These are phyloP conservation scores for Coemansia sp. DNA, from an alignment of 192 early-diverging fungal genomes.

Conservation along the genomic window DNA sequence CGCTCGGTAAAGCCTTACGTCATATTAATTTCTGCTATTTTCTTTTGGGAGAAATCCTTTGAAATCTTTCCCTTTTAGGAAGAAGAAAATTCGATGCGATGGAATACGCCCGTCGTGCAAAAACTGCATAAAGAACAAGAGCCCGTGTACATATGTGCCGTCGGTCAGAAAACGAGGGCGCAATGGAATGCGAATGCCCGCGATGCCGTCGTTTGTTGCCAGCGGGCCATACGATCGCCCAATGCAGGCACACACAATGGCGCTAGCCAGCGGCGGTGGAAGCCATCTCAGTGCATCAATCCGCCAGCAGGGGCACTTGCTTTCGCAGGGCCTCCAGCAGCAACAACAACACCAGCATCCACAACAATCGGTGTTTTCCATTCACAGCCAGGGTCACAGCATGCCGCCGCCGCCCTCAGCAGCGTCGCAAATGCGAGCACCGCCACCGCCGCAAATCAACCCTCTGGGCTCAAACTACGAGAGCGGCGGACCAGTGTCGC, in stretches of 20 bases:
- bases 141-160: conserved; percentile 40
- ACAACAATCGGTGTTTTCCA: conserved; percentile 12
- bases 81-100: conserved; percentile 56
- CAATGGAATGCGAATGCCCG: conserved; percentile 29
- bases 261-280: conserved; percentile 16
- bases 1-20: conserved; percentile 2
- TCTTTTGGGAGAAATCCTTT: not conserved
- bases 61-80: conserved; percentile 12
- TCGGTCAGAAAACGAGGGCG: conserved; percentile 50
- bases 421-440: conserved; percentile 10
- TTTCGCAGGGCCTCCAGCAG: conserved; percentile 16
- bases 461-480: conserved; percentile 31
- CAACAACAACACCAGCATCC: not conserved
- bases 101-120: conserved; percentile 55
- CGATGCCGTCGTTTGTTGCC: conserved; percentile 21
- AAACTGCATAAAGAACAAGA: conserved; percentile 48
- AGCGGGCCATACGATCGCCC: conserved; percentile 31
- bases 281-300: conserved; percentile 1
- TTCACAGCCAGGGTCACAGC: not conserved
- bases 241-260: conserved; percentile 14
- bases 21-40: not conserved
- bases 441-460: conserved; percentile 37
- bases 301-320: conserved; percentile 17
- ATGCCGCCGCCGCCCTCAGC: conserved; percentile 11
- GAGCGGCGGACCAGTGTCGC: conserved; percentile 36